Conservation (phyloP, 2,329 filamentous ascomycete species). For the Calonectria ilicicola region DNA sequence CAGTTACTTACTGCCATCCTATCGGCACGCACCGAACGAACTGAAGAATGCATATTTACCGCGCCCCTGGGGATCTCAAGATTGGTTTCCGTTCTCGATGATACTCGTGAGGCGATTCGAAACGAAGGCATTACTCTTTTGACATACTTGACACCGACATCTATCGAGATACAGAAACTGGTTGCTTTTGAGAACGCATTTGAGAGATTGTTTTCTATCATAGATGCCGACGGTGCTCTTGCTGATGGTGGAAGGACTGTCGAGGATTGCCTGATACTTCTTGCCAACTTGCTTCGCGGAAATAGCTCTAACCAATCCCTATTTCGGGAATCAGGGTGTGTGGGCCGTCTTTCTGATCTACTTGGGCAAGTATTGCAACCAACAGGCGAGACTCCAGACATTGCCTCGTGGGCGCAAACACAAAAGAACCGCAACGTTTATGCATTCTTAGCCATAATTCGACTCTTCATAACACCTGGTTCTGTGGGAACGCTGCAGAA, state of each 20-base stretch:
- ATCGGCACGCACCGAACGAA: conserved; percentile 86
- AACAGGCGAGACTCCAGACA: conserved; percentile 64
- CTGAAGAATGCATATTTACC: conserved; percentile 93
- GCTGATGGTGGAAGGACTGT: conserved; percentile 86
- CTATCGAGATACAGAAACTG: conserved; percentile 90
- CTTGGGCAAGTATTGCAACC: conserved; percentile 70
- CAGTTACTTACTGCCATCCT: conserved; percentile 91
- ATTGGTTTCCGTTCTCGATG: conserved; percentile 85
- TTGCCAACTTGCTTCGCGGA: conserved; percentile 88
- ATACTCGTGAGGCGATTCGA: conserved; percentile 85
- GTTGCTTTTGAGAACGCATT: conserved; percentile 97
- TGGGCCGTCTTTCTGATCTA: conserved; percentile 77
- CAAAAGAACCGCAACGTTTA: conserved; percentile 92
- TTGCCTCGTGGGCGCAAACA: conserved; percentile 79
- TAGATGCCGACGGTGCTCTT: conserved; percentile 84
- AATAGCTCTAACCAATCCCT: conserved; percentile 94
- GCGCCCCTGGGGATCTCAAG: conserved; percentile 90
- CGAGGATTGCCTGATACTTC: conserved; percentile 91
- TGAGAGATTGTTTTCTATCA: conserved; percentile 84
- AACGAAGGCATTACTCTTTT: conserved; percentile 90
- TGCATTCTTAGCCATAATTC: conserved; percentile 86
- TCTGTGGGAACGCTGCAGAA: conserved; percentile 85
- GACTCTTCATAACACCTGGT: conserved; percentile 86
- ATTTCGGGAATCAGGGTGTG: conserved; percentile 90
- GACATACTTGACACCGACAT: conserved; percentile 87